Percentiles rank a stretch among this genome's conserved stretches.
Evolutionary conservation across 352 stramenopile genomes (phyloP).

Genomic region (Globisporangium radiosum): DNA sequence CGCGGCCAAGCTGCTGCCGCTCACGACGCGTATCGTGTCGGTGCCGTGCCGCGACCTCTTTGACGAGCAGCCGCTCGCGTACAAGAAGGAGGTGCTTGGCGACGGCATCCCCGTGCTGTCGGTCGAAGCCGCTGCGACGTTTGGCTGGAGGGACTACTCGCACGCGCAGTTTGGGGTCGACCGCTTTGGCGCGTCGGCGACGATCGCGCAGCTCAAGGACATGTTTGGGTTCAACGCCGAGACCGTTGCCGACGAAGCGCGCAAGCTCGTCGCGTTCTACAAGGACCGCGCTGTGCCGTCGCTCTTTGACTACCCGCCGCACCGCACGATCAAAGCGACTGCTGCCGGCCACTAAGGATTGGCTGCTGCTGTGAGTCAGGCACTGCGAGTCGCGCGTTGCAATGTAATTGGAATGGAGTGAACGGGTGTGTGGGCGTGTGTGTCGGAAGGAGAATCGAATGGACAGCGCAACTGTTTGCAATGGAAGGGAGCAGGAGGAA

Average conservation of each 20-base stretch:
- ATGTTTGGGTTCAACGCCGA: conserved; percentile 95
- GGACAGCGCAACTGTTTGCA: no score
- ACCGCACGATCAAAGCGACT: conserved; percentile 48
- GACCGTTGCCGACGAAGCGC: conserved; percentile 90
- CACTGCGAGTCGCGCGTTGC: no score
- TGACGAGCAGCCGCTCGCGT: conserved; percentile 92
- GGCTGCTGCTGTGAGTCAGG: no score
- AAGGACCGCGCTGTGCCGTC: conserved; percentile 47
- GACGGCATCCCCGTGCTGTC: conserved; percentile 93
- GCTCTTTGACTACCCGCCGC: conserved; percentile 70
- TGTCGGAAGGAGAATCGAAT: no score
- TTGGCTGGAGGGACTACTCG: conserved; percentile 95
- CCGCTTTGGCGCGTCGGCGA: conserved; percentile 86
- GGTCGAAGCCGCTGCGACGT: conserved; percentile 92
- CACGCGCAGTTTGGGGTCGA: conserved; percentile 91
- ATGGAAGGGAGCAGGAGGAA: no score
- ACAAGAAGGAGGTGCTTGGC: conserved; percentile 94
- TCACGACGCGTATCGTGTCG: conserved; percentile 93
- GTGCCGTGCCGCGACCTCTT: conserved; percentile 98
- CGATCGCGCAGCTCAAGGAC: conserved; percentile 87
- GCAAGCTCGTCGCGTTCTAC: conserved; percentile 93
- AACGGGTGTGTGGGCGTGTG: no score
- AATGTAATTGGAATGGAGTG: no score
- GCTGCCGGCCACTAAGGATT: no score
- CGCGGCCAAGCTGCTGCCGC: conserved; percentile 87